Evolutionary conservation across 495 filamentous ascomycete species (phyloP).

Genomic region (Bacidia rubella): DNA sequence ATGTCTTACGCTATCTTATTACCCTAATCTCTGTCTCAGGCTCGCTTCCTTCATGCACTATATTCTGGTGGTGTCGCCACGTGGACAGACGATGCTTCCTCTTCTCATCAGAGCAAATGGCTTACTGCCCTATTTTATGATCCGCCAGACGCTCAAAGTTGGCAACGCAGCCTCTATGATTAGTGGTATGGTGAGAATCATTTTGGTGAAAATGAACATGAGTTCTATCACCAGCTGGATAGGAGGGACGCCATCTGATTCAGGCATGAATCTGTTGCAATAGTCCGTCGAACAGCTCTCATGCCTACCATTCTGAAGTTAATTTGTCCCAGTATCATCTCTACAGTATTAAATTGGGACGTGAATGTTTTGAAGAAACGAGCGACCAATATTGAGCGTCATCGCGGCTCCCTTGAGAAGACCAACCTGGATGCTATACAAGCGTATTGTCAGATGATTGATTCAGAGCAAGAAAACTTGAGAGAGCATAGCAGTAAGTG

Average conservation of each 20-base stretch:
- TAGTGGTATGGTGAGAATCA: conserved; percentile 45
- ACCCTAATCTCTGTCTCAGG: conserved; percentile 20
- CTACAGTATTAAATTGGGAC: conserved; percentile 47
- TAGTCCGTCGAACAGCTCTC: conserved; percentile 24
- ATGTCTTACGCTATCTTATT: neutral
- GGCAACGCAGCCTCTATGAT: conserved; percentile 60
- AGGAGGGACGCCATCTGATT: conserved; percentile 43
- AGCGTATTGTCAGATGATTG: conserved; percentile 30
- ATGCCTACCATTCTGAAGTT: neutral
- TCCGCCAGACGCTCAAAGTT: conserved; percentile 48
- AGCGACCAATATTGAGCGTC: conserved; percentile 38
- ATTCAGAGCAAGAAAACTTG: conserved; percentile 34
- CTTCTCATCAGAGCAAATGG: conserved; percentile 43
- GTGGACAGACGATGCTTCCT: conserved; percentile 48
- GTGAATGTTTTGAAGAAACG: conserved; percentile 40
- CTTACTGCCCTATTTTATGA: conserved; percentile 44
- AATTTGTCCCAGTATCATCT: conserved; percentile 39
- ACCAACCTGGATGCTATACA: conserved; percentile 36
- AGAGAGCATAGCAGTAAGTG: conserved; percentile 28
- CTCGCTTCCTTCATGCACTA: conserved; percentile 51
- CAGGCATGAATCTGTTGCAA: conserved; percentile 58
- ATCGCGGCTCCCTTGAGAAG: conserved; percentile 32
- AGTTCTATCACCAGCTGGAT: conserved; percentile 52
- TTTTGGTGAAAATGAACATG: conserved; percentile 51
- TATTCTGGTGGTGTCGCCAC: conserved; percentile 45